Evolutionary conservation across 2,329 filamentous ascomycete genomes (phyloP), one percentile per base, ranked within the genome.

Genomic region (Colletotrichum sp.): DNA sequence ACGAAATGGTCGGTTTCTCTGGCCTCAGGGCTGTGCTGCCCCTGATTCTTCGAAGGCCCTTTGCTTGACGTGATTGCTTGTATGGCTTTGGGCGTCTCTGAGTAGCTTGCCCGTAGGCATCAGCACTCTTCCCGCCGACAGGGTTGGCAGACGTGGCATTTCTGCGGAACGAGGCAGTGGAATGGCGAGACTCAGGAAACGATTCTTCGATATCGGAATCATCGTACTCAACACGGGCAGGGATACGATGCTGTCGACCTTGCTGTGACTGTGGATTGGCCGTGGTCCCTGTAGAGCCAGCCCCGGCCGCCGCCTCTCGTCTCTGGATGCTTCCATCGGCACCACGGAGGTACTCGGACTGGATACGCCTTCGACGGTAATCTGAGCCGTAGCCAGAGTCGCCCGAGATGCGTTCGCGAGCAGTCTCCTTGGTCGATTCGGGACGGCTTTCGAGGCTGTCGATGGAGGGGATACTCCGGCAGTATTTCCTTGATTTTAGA

Each of bases 331-430:
- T 25, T 25, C 66, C 48, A 19, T 67, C 59, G 30, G 59, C 59
- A 34, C n/a, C 2, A 36, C 59, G 59, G 61, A 34, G 22, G 16
- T 39, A 44, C 25, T 64, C 61, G 4, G 61, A 64, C 61, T 39
- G 61, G 1, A 44, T 64, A 11, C 34, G 36, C 13, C 34, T 22
- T 39, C 30, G 72, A 27, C 36, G 36, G 11, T 30, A 52, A 22
- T 73, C 70, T 8, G 73, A 68, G 6, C 63, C 71, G 12, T 75
- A 74, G 8, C 73, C 73, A 8, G 73, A 75, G 22, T 75, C 70
- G 28, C 27, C 44, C 16, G 64, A 74, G 19, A 69, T 48, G 12
- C 72, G 71, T 39, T 75, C 63, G 57, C 27, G 25, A 59, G 68
- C 39, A 19, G 32, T 57, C 55, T 48, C 73, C 11, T 15, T 57